Conservation (phyloP, 2,329 filamentous ascomycete genomes). For the Thelonectria blattea region DNA sequence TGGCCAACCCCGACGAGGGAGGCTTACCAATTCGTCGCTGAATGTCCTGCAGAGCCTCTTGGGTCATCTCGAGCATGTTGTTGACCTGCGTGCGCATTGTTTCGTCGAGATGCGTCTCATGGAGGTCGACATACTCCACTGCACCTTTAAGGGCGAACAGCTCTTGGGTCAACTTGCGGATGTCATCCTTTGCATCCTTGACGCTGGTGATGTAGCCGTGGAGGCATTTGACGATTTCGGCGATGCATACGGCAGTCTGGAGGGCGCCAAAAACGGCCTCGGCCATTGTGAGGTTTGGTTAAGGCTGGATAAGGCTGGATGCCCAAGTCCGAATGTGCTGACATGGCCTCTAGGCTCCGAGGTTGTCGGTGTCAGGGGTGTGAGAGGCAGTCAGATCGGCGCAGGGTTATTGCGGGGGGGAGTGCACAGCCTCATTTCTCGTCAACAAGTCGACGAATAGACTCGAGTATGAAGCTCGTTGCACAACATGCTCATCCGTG, state of each 20-base stretch:
- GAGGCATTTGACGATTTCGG: constrained; percentile 28
- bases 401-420: too few relatives aligned
- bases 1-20: constrained; percentile 20
- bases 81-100: constrained; percentile 3
- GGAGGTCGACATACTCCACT: constrained; percentile 29
- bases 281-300: constrained; percentile 20
- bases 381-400: too few relatives aligned
- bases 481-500: too few relatives aligned
- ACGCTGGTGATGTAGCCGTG: constrained; percentile 25
- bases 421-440: too few relatives aligned
- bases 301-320: neutral
- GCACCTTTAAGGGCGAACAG: constrained; percentile 35
- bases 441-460: too few relatives aligned
- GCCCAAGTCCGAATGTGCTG: too few relatives aligned
- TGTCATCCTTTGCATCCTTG: constrained; percentile 34
- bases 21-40: constrained; percentile 23
- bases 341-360: too few relatives aligned
- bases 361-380: too few relatives aligned
- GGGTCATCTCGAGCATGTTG: constrained; percentile 29
- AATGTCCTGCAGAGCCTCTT: constrained; percentile 30
- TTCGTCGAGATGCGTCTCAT: constrained; percentile 1
- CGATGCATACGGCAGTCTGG: constrained; percentile 28
- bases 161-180: constrained; percentile 33
- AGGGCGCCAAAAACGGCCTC: constrained; percentile 25
- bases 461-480: too few relatives aligned